Percentiles rank a stretch among this genome's conserved stretches.
These are phyloP conservation scores for Anthoceros angustus DNA, from an alignment of 225 moss, liverwort and hornwort species.

Conservation along the genomic window DNA sequence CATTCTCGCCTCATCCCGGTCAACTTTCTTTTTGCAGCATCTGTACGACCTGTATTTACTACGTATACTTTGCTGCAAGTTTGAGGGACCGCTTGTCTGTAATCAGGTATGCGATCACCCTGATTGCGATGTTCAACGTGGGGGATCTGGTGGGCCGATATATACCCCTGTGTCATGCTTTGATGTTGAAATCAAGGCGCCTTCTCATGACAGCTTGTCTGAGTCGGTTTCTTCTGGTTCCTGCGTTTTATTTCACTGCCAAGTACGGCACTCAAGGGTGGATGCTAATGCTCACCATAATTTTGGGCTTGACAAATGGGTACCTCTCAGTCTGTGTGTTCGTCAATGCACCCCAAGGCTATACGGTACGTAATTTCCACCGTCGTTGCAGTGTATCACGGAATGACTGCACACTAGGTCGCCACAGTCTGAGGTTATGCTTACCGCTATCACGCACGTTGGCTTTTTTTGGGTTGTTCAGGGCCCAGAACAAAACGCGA, in stretches of 20 bases:
- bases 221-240: constrained; percentile 43
- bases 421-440: background rate
- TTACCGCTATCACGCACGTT: background rate
- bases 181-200: constrained; percentile 32
- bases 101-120: constrained; percentile 65
- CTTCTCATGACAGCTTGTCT: constrained; percentile 26
- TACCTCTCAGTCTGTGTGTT: constrained; percentile 52
- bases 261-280: constrained; percentile 55
- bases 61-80: background rate
- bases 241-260: constrained; percentile 69
- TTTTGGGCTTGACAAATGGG: constrained; percentile 58
- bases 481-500: constrained; percentile 67
- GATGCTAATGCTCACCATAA: constrained; percentile 59
- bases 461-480: constrained; percentile 15
- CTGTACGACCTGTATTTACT: background rate
- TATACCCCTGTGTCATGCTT: constrained; percentile 35
- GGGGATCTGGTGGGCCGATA: constrained; percentile 58
- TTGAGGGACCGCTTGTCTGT: background rate
- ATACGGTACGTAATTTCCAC: constrained; percentile 21
- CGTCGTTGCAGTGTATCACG: background rate
- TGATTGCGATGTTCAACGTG: constrained; percentile 55
- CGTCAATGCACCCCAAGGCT: constrained; percentile 57
- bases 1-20: background rate
- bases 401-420: background rate
- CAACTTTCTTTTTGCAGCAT: background rate